phyloP scores from a whole-genome alignment of 225 moss, liverwort and hornwort species.

The Pleurozium schreberi region DNA sequence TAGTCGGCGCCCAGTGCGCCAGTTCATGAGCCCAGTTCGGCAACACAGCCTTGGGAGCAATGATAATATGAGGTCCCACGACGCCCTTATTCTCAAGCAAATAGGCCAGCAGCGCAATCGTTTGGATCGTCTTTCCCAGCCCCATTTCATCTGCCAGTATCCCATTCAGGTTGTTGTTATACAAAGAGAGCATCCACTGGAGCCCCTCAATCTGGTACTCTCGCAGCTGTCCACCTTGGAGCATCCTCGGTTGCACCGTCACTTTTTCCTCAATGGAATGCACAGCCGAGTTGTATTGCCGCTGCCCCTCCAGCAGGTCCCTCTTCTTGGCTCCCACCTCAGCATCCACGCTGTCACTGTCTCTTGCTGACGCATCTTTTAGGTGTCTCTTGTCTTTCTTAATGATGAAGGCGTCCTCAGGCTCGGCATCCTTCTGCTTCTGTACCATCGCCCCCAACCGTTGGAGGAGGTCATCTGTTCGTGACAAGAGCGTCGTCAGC shows the following conservation, averaged over 20 bases:
- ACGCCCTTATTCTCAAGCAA: constrained; percentile 86
- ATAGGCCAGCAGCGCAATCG: constrained; percentile 87
- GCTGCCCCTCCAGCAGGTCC: constrained; percentile 89
- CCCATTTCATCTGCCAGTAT: constrained; percentile 99
- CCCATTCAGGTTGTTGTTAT: constrained; percentile 95
- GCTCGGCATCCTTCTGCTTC: constrained; percentile 89
- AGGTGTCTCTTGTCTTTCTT: constrained; percentile 65
- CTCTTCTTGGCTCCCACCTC: constrained; percentile 61
- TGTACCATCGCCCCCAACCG: constrained; percentile 97
- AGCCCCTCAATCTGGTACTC: constrained; percentile 95
- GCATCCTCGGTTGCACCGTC: constrained; percentile 75
- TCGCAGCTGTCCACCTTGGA: constrained; percentile 81
- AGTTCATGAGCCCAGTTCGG: constrained; percentile 97
- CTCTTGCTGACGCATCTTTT: constrained; percentile 27
- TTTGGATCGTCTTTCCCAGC: constrained; percentile 96
- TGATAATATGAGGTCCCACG: constrained; percentile 86
- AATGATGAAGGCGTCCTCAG: constrained; percentile 52
- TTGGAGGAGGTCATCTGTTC: constrained; percentile 91
- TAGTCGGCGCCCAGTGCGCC: constrained; percentile 69
- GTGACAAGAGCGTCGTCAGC: constrained; percentile 80
- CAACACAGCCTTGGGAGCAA: constrained; percentile 95
- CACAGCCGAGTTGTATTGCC: constrained; percentile 95
- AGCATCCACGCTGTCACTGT: constrained; percentile 18
- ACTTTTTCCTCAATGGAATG: constrained; percentile 98
- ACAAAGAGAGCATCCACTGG: constrained; percentile 99